A percentile compares a stretch with the other conserved stretches of the same genome.
phyloP scores from a whole-genome alignment of 2,329 filamentous ascomycete species.

The Botrytis porri region DNA sequence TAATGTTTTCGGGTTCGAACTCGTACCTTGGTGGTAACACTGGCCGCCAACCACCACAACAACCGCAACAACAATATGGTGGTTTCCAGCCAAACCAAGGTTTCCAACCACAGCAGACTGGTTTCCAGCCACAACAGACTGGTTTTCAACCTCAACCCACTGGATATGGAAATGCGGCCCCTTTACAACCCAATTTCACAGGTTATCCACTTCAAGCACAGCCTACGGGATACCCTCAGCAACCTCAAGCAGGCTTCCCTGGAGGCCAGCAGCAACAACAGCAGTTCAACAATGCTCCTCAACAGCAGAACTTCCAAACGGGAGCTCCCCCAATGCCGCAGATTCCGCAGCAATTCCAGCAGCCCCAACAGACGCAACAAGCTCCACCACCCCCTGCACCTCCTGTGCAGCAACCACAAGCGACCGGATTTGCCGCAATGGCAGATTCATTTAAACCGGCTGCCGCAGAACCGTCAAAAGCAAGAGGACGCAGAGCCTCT shows the following conservation, averaged over 20 bases:
- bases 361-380: constrained; percentile 40
- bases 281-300: constrained; percentile 44
- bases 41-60: constrained; percentile 51
- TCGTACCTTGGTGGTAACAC: constrained; percentile 78
- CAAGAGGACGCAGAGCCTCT: constrained; percentile 47
- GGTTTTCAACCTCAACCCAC: constrained; percentile 30
- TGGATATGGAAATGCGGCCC: constrained; percentile 36
- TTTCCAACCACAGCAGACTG: constrained; percentile 29
- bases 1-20: constrained; percentile 90
- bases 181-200: constrained; percentile 36
- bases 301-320: constrained; percentile 42
- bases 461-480: constrained; percentile 41
- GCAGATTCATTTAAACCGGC: constrained; percentile 61
- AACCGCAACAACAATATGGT: constrained; percentile 37
- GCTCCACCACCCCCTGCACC: constrained; percentile 56
- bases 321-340: constrained; percentile 38
- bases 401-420: constrained; percentile 61
- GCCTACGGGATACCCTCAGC: constrained; percentile 50
- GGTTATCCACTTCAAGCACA: constrained; percentile 38
- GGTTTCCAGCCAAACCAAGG: constrained; percentile 18
- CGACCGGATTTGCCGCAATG: constrained; percentile 65
- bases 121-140: constrained; percentile 27
- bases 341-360: constrained; percentile 37
- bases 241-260: constrained; percentile 59
- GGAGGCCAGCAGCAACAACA: constrained; percentile 44